Conservation (phyloP, 331 rosid species). For the Quercus tomentella region DNA sequence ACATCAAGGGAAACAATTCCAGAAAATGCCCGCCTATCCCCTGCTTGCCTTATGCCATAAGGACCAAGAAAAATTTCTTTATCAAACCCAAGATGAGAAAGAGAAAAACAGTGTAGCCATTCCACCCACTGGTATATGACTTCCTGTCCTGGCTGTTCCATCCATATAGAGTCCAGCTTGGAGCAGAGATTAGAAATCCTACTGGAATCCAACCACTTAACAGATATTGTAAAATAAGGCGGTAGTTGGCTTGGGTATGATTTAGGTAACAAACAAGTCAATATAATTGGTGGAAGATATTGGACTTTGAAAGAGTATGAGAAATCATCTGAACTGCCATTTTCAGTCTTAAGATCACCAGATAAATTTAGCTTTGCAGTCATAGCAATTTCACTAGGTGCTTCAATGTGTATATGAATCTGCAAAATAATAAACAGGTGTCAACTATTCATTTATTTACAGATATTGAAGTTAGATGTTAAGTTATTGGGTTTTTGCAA, state of each 20-base stretch:
- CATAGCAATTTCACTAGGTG: constrained; percentile 47
- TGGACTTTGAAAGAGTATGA: constrained; percentile 61
- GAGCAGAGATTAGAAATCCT: constrained; percentile 61
- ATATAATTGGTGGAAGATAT: constrained; percentile 73
- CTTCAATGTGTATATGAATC: constrained; percentile 56
- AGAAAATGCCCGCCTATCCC: constrained; percentile 62
- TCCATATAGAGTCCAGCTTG: constrained; percentile 69
- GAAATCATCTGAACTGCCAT: constrained; percentile 37
- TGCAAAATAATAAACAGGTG: constrained; percentile 20
- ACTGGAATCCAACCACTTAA: constrained; percentile 60
- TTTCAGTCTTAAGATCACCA: constrained; percentile 19
- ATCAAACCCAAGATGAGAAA: constrained; percentile 60
- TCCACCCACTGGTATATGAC: constrained; percentile 89
- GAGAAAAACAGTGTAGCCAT: constrained; percentile 70
- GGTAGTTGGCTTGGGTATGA: constrained; percentile 83
- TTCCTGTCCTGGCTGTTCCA: constrained; percentile 68
- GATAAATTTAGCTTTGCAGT: constrained; percentile 51
- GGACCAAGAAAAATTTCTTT: constrained; percentile 69
- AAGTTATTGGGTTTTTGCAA: constrained; percentile 22
- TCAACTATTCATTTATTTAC: neutral
- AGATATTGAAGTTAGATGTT: neutral
- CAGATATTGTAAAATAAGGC: constrained; percentile 67
- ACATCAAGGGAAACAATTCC: constrained; percentile 51
- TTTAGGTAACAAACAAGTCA: constrained; percentile 75
- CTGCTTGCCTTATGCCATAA: constrained; percentile 35